These are phyloP conservation scores for Eucalyptus paniculata DNA, from an alignment of 345 rosid genomes.

Conservation along the genomic window DNA sequence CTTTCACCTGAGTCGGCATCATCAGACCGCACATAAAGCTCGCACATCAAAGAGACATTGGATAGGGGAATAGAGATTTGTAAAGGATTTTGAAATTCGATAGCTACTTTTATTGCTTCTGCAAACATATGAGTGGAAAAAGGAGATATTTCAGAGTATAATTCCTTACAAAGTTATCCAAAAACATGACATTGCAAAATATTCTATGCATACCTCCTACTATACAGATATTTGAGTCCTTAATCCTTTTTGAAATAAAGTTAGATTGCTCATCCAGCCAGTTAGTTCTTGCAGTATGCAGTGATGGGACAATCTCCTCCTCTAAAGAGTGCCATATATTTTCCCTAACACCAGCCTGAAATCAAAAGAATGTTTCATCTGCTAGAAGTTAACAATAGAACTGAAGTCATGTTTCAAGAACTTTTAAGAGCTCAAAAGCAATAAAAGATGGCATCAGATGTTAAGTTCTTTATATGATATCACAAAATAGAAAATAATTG, in stretches of 20 bases:
- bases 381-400: neutral
- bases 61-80: conserved; percentile 64
- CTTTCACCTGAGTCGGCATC: conserved; percentile 46
- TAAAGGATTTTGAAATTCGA: conserved; percentile 81
- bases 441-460: neutral
- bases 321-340: conserved; percentile 78
- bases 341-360: conserved; percentile 68
- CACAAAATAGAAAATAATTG: neutral
- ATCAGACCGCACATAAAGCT: conserved; percentile 47
- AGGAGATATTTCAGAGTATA: neutral
- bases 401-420: neutral
- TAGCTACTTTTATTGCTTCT: conserved; percentile 69
- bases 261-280: conserved; percentile 96
- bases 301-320: conserved; percentile 81
- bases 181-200: neutral
- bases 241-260: conserved; percentile 45
- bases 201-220: conserved; percentile 87
- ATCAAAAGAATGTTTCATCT: neutral
- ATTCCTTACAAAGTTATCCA: neutral
- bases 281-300: conserved; percentile 56
- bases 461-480: neutral
- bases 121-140: conserved; percentile 3
- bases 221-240: conserved; percentile 81
- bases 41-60: conserved; percentile 66
- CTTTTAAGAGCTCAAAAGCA: neutral